Percentiles rank a stretch among this genome's conserved stretches.
Conservation (phyloP, 2,329 filamentous ascomycete species). For the Pseudohalonectria lignicola region DNA sequence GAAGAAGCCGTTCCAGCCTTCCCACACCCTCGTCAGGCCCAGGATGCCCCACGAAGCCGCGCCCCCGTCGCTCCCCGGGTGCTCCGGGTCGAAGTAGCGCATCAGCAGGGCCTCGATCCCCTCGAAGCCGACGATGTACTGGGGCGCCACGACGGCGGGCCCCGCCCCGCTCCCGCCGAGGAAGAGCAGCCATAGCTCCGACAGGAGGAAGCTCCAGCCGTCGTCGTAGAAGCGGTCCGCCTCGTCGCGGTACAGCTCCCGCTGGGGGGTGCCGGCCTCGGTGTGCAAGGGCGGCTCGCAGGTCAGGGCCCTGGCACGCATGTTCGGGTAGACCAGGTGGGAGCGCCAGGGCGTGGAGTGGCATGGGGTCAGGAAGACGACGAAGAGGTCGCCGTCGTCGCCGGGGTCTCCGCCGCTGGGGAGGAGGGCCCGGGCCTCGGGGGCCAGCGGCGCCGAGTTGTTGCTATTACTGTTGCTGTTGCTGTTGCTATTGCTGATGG, state of each 20-base stretch:
- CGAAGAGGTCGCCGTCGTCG: constrained; percentile 38
- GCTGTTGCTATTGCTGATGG: background rate
- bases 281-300: constrained; percentile 80
- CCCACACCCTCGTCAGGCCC: constrained; percentile 43
- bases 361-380: constrained; percentile 87
- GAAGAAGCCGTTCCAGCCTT: constrained; percentile 48
- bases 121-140: constrained; percentile 52
- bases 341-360: constrained; percentile 94
- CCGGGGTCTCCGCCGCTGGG: constrained; percentile 8
- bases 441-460: constrained; percentile 18
- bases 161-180: background rate
- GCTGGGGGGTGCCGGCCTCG: constrained; percentile 44
- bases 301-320: constrained; percentile 73
- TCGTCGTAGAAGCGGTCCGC: constrained; percentile 83
- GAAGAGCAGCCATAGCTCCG: constrained; percentile 33
- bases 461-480: background rate
- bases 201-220: constrained; percentile 38
- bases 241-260: constrained; percentile 70
- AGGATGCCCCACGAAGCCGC: no score
- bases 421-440: constrained; percentile 12
- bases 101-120: constrained; percentile 37
- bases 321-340: constrained; percentile 63
- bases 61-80: constrained; percentile 20
- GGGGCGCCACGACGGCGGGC: constrained; percentile 29
- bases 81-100: constrained; percentile 32